Conservation (phyloP, 305 asterid genomes). For the Fraxinus floribunda region DNA sequence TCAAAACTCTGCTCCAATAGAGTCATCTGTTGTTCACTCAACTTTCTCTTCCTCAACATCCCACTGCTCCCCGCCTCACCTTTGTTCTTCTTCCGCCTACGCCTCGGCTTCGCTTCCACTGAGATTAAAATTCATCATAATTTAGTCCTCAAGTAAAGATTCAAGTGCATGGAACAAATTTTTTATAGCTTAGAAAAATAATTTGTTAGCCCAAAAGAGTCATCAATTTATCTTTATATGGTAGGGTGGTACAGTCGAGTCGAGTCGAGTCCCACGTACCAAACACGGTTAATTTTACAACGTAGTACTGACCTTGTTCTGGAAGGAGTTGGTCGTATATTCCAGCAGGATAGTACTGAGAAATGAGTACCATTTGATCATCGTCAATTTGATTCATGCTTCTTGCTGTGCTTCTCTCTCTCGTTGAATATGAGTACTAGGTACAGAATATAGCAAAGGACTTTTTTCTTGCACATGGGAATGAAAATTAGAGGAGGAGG, state of each 20-base stretch:
- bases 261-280: not conserved
- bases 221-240: not conserved
- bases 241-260: too few species aligned
- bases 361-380: conserved; percentile 56
- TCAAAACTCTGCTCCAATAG: conserved; percentile 37
- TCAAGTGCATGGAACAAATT: not conserved
- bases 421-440: not conserved
- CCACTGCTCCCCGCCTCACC: conserved; percentile 23
- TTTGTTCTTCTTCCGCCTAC: conserved; percentile 63
- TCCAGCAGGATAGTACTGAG: conserved; percentile 55
- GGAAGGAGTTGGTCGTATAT: conserved; percentile 44
- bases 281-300: not conserved
- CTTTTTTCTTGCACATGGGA: conserved; percentile 26
- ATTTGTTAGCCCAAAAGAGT: not conserved
- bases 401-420: conserved; percentile 2
- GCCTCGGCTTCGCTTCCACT: conserved; percentile 34
- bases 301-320: conserved; percentile 40
- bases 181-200: too few species aligned
- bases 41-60: conserved; percentile 40
- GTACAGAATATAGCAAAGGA: not conserved
- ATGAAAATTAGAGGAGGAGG: conserved; percentile 14
- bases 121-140: not conserved
- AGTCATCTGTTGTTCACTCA: conserved; percentile 42
- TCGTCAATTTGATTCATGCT: conserved; percentile 39
- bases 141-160: not conserved